Percentiles rank a stretch among this genome's conserved stretches.
Evolutionary conservation across 768 basidiomycete species (phyloP).

Genomic region (Gautieria morchelliformis): DNA sequence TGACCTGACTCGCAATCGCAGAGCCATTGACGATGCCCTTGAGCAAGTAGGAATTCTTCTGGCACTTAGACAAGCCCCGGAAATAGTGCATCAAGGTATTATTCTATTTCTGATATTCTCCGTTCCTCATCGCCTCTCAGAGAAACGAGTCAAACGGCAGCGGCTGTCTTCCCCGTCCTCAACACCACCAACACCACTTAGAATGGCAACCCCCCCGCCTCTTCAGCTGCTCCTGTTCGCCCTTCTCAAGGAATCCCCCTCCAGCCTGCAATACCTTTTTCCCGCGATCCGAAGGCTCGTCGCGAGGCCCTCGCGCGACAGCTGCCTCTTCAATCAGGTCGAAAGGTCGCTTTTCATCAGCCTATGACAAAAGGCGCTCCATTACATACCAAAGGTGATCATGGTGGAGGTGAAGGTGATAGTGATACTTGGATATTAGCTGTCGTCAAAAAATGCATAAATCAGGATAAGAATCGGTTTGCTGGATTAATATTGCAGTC

Average conservation of each 20-base stretch:
- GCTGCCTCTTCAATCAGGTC: constrained; percentile 57
- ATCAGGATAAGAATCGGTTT: constrained; percentile 62
- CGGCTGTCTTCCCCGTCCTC: constrained; percentile 59
- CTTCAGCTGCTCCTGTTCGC: constrained; percentile 4
- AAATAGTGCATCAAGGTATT: constrained; percentile 47
- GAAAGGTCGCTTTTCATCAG: constrained; percentile 77
- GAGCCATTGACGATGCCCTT: constrained; percentile 62
- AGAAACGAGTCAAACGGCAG: constrained; percentile 73
- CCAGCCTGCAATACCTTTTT: constrained; percentile 27
- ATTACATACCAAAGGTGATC: constrained; percentile 4
- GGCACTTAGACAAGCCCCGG: constrained; percentile 64
- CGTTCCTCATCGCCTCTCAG: constrained; percentile 21
- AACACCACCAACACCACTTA: constrained; percentile 35
- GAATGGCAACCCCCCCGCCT: constrained; percentile 25
- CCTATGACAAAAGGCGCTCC: constrained; percentile 23
- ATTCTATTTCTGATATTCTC: neutral
- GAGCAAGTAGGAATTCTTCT: constrained; percentile 63
- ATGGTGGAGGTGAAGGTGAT: constrained; percentile 28
- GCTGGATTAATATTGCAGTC: constrained; percentile 8
- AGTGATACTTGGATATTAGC: constrained; percentile 69
- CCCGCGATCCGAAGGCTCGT: constrained; percentile 59
- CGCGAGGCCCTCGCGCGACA: constrained; percentile 53
- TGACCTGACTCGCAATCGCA: constrained; percentile 19
- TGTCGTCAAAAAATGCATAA: constrained; percentile 59
- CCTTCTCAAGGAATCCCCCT: constrained; percentile 1